Evolutionary conservation across 345 rosid genomes (phyloP), one percentile per base, ranked within the genome.

Genomic region (Barbarea vulgaris): DNA sequence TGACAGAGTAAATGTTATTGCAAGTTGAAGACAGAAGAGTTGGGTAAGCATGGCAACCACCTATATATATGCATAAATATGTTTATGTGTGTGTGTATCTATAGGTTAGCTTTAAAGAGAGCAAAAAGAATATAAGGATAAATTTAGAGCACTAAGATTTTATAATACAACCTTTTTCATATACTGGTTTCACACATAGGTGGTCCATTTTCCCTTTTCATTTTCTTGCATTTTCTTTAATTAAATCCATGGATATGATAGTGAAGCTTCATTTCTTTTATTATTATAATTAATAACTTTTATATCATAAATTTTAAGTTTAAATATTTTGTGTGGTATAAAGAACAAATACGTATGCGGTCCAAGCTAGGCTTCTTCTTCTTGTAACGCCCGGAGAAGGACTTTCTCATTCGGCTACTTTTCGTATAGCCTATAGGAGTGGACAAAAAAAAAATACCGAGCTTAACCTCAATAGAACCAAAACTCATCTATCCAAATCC

Each of bases 71-170:
- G 54, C 22, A 39, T 37, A 56, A 1, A 21, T 4, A 28, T 52
- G 25, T 69, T 12, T 30, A 9, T 70, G 19, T 51, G 3, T 57
- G 39, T 66, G 11, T 69, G 18, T 70, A 18, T 77, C 30, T 77
- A 30, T 64, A 55, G 52, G 18, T 41, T 48, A 18, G 39, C 14
- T 39, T 25, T 27, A 78, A 30, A 58, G 58, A 41, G 52, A 78
- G 52, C 74, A 67, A 53, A 72, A 61, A 79, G 78, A 73, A 78
- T 73, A 70, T 73, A 22, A 73, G 64, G 77, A 70, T 77, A 70
- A 62, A 70, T 51, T 76, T 42, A 41, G 53, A 73, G 82, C 82
- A 79, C 78, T 73, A 55, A 53, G 51, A 46, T 73, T 73, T 59
- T 67, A 60, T 67, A 33, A 73, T 73, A 47, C 75, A 74, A 68